Base-by-base conservation (phyloP, 2,329 filamentous ascomycete species). In the Annulohypoxylon truncatum region DNA sequence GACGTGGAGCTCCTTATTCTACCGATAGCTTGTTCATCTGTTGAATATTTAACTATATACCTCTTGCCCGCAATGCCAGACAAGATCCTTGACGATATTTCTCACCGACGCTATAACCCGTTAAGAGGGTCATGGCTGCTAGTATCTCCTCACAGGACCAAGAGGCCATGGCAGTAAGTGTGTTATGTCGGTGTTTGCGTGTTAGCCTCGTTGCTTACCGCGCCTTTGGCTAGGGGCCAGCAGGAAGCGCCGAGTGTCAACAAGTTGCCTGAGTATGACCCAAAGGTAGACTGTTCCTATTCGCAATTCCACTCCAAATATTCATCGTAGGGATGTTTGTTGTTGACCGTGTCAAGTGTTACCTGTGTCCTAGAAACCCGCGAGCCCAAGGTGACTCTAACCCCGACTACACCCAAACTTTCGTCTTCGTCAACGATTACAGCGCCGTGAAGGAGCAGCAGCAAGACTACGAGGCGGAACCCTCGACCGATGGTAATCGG, bases 341-440 rank as follows among this genome's bases (percentile, higher is more conserved):
- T 28, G 18, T 44, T 69, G 47, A 67, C 58, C 18, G 12, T 3
- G 10, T 15, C 26, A 74, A 95, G 86, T 99, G 96, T 81, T 99
- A 98, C 79, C 86, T 99, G 8, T 99, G 96, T 76, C 96, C 96
- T 0, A 89, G 94, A 35, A 99, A 99, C 78, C 85, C 91, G 71
- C 90, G 96, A 61, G 96, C 96, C 2, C 89, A 93, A 73, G 96
- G 96, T 59, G 93, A 96, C 75, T 78, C 80, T 65, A 99, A 99
- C 75, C 95, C 96, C 1, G 84, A 92, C 57, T 99, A 98, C 77
- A 85, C 92, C 55, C 88, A 88, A 74, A 97, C 94, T 0, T 98
- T 96, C 77, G 91, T 95, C 38, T 99, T 99, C 76, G 92, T 98
- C 72, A 99, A 99, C 75, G 96, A 99, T 79, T 99, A 96, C 80